Conservation (phyloP, 2,329 filamentous ascomycete species). For the Fusarium agapanthi region DNA sequence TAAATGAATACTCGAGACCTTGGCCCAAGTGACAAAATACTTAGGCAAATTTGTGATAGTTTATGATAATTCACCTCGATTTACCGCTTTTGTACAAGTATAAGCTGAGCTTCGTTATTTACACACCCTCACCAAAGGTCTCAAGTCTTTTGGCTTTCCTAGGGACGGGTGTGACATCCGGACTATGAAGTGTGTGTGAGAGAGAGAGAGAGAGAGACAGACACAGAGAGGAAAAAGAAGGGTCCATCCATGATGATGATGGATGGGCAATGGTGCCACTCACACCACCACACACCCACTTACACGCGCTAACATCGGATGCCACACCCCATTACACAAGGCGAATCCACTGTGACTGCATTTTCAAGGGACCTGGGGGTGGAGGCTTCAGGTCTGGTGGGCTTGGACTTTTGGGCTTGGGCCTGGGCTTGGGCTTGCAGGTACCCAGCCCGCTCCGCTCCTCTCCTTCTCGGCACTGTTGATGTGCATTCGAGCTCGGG, state of each 20-base stretch:
- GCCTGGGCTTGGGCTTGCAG: not conserved
- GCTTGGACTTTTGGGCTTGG: not conserved
- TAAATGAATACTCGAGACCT: not conserved
- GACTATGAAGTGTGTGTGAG: not conserved
- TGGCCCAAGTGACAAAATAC: not conserved
- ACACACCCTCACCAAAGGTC: not conserved
- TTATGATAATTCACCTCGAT: not conserved
- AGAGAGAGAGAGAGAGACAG: not conserved
- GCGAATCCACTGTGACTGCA: conserved; percentile 17
- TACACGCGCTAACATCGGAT: not conserved
- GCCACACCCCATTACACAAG: conserved; percentile 22
- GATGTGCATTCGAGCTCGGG: not conserved
- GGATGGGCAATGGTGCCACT: conserved; percentile 15
- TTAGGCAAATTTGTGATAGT: not conserved
- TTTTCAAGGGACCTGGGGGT: conserved; percentile 38
- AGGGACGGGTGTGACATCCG: conserved; percentile 12
- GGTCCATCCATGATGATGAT: conserved; percentile 36
- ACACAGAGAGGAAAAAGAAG: conserved; percentile 21
- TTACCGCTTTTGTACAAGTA: not conserved
- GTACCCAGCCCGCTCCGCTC: conserved; percentile 22
- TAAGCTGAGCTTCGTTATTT: not conserved
- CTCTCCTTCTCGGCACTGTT: conserved; percentile 3
- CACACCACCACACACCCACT: conserved; percentile 1
- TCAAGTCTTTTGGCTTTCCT: not conserved
- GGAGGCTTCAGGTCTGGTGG: conserved; percentile 18